Evolutionary conservation across 2,329 filamentous ascomycete species (phyloP).

Genomic region (Trichoderma simmonsii): DNA sequence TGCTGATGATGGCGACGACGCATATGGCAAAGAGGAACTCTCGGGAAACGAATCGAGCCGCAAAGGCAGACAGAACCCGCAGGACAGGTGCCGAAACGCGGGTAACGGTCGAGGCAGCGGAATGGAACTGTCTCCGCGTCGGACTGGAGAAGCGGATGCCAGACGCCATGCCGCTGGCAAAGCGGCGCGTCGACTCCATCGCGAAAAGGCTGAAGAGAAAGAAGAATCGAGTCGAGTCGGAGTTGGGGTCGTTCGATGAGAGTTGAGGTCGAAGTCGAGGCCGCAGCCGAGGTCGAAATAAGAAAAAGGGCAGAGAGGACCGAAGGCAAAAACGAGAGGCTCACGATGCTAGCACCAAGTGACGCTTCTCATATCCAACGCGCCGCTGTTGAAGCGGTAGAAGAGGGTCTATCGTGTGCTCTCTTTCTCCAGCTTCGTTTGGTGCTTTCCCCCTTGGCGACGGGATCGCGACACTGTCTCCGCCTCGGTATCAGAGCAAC

Average conservation of each 20-base stretch:
- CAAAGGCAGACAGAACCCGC: conserved; percentile 20
- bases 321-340: not conserved
- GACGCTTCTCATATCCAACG: conserved; percentile 18
- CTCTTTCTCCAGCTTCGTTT: not conserved
- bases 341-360: conserved; percentile 10
- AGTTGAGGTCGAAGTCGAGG: not conserved
- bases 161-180: conserved; percentile 17
- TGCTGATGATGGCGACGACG: conserved; percentile 30
- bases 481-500: not conserved
- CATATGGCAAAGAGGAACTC: conserved; percentile 34
- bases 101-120: not conserved
- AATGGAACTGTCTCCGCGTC: not conserved
- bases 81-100: not conserved
- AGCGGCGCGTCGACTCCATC: conserved; percentile 14
- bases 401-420: not conserved
- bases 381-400: conserved; percentile 20
- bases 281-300: not conserved
- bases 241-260: not conserved
- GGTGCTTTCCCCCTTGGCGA: not conserved
- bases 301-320: not conserved
- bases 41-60: conserved; percentile 28
- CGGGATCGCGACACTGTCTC: not conserved
- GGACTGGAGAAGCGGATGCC: conserved; percentile 1
- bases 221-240: not conserved
- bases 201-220: not conserved